Conservation (phyloP, 2,329 filamentous ascomycete species). For the Pyrenophora seminiperda region DNA sequence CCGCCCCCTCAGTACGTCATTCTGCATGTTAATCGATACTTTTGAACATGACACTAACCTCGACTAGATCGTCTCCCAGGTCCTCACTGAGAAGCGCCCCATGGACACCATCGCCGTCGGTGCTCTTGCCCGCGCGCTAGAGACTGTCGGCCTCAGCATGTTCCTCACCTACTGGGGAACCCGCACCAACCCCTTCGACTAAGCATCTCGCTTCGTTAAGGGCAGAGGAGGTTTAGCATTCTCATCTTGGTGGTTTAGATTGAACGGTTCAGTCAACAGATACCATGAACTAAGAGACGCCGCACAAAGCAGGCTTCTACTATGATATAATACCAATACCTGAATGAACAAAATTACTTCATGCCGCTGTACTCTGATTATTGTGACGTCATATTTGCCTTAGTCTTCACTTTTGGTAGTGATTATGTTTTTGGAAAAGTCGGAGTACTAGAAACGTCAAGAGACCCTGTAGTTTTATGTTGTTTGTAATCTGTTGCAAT, state of each 20-base stretch:
- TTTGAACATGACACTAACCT: slow-evolving; percentile 23
- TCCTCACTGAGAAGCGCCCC: slow-evolving; percentile 90
- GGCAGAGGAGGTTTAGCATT: slow-evolving; percentile 29
- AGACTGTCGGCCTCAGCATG: slow-evolving; percentile 88
- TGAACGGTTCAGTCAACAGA: slow-evolving; percentile 18
- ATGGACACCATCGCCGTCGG: slow-evolving; percentile 88
- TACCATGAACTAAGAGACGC: too few species aligned
- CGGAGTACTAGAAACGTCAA: too few species aligned
- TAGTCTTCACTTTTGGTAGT: too few species aligned
- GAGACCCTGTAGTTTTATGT: too few species aligned
- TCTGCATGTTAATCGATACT: background rate
- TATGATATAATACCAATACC: too few species aligned
- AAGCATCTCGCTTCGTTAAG: slow-evolving; percentile 46
- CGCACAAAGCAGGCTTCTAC: too few species aligned
- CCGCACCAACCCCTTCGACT: slow-evolving; percentile 88
- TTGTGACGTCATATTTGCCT: background rate
- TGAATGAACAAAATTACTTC: background rate
- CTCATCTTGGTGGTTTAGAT: slow-evolving; percentile 35
- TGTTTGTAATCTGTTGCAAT: too few species aligned
- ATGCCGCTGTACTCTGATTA: background rate
- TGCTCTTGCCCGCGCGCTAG: slow-evolving; percentile 80
- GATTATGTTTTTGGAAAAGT: too few species aligned
- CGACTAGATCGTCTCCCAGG: slow-evolving; percentile 77
- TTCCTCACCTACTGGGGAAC: slow-evolving; percentile 99
- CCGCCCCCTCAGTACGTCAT: slow-evolving; percentile 78